These are phyloP conservation scores for Alternaria triticina DNA, from an alignment of 2,329 filamentous ascomycete species.

Conservation along the genomic window DNA sequence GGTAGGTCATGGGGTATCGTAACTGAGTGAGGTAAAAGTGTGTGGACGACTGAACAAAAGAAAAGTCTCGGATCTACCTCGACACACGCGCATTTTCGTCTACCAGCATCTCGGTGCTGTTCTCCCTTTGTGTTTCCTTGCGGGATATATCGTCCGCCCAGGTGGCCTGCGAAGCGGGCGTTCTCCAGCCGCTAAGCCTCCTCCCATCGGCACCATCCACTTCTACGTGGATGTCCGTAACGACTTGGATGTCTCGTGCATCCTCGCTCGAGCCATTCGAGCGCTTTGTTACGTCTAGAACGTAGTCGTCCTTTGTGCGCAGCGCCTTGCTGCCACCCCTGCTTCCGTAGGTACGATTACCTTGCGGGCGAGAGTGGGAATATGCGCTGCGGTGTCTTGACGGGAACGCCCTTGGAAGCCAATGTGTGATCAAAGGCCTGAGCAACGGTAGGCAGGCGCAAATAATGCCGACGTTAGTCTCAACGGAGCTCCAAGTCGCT, in stretches of 20 bases:
- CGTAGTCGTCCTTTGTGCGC: constrained; percentile 10
- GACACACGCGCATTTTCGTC: neutral
- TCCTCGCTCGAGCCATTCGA: constrained; percentile 1
- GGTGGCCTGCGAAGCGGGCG: neutral
- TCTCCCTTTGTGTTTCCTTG: constrained; percentile 1
- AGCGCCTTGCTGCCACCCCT: constrained; percentile 6
- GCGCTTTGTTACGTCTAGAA: constrained; percentile 5
- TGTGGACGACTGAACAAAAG: neutral
- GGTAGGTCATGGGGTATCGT: constrained; percentile 6
- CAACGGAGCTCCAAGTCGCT: constrained; percentile 40
- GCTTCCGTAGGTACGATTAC: constrained; percentile 19
- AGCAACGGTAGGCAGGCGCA: constrained; percentile 43
- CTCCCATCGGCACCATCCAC: constrained; percentile 20
- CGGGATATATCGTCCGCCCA: constrained; percentile 2
- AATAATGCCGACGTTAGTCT: constrained; percentile 42
- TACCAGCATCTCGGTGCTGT: constrained; percentile 6
- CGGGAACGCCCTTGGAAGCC: constrained; percentile 30
- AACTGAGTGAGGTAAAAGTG: neutral
- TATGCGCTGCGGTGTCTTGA: constrained; percentile 18
- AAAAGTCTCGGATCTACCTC: neutral
- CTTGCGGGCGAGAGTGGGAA: constrained; percentile 8
- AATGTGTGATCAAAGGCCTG: constrained; percentile 33
- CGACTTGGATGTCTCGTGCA: constrained; percentile 30
- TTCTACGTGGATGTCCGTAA: constrained; percentile 29
- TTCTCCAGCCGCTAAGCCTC: constrained; percentile 15